Base-by-base conservation (phyloP, 768 basidiomycete genomes). In the Nevesoporus exiguus region DNA sequence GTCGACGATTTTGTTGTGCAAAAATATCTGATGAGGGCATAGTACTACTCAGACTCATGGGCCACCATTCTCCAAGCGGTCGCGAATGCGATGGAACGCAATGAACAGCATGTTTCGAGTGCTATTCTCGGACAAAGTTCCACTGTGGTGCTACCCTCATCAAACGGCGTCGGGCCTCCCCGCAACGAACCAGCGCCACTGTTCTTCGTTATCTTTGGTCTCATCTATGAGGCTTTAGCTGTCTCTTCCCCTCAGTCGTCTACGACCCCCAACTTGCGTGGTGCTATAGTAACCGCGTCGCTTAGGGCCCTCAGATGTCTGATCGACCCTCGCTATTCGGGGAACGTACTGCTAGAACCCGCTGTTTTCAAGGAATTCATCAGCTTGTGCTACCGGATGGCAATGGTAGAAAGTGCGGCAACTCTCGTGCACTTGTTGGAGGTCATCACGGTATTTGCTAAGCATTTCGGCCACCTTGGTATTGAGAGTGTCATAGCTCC, bases 41-140 rank as follows among this genome's bases (percentile, higher is more conserved):
- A 97, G 95, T 98, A 96, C 68, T 98, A 98, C 66, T 76, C 84
- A 29, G 78, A 83, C 29, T 80, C 93, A 1, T 96, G 93, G 86
- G 74, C 83, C 0, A 79, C 83, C 42, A 88, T 98, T 57, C 75
- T 98, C 2, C 86, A 90, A 63, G 96, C 95, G 3, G 80, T 95
- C 0, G 88, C 92, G 0, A 83, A 83, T 3, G 78, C 85, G 7
- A 91, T 98, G 85, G 80, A 86, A 51, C 73, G 72, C 3, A 74
- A 76, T 36, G 90, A 93, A 58, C 77, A 84, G 0, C 75, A 81
- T 58, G 80, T 93, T 10, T 69, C 88, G 2, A 82, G 83, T 1
- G 90, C 93, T 0, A 89, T 98, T 80, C 86, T 94, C 65, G 93
- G 91, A 0, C 76, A 78, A 60, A 62, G 46, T 22, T 60, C 68